Base-by-base conservation (phyloP, 192 early-diverging fungal genomes). In the Rhizophagus prolifer region DNA sequence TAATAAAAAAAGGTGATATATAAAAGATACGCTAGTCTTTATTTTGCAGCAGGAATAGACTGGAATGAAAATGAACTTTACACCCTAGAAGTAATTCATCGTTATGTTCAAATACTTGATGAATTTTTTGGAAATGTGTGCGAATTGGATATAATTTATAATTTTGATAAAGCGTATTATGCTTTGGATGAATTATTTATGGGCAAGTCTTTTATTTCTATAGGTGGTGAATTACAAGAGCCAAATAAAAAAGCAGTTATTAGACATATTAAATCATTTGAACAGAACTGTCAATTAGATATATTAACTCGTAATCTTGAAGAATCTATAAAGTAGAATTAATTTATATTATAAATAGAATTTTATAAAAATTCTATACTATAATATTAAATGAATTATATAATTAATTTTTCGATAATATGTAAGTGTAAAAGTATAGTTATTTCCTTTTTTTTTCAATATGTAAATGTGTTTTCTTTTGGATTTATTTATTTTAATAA, bases 71-170 rank as follows among this genome's bases (percentile, higher is more conserved):
- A 87, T 76, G 86, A 87, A 59, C 79, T 87, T 34, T 83, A 81
- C 71, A 82, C 73, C 44, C 72, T 87, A 63, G 86, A 87, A 61
- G 82, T 85, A 34, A 68, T 87, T 47, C 86, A 87, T 77, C 85
- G 85, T 58, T 87, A 87, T 58, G 86, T 87, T 14, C 85, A 87
- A 73, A 69, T 81, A 50, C 81, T 87, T 66, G 86, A 87, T 79
- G 80, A 86, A 70, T 86, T 87, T 75, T 88, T 88, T 82, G 86
- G 85, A 34, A 87, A 85, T 74, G 86, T 88, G 12, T 86, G 84
- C 76, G 85, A 86, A 80, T 74, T 88, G 41, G 86, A 88, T 70
- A 87, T 88, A 58, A 83, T 88, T 60, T 86, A 85, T 75, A 85
- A 86, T 64, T 85, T 86, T 67, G 81, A 86, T 70, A 83, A 83